Evolutionary conservation across 2,329 filamentous ascomycete genomes (phyloP).

Genomic region (Huntiella savannae): DNA sequence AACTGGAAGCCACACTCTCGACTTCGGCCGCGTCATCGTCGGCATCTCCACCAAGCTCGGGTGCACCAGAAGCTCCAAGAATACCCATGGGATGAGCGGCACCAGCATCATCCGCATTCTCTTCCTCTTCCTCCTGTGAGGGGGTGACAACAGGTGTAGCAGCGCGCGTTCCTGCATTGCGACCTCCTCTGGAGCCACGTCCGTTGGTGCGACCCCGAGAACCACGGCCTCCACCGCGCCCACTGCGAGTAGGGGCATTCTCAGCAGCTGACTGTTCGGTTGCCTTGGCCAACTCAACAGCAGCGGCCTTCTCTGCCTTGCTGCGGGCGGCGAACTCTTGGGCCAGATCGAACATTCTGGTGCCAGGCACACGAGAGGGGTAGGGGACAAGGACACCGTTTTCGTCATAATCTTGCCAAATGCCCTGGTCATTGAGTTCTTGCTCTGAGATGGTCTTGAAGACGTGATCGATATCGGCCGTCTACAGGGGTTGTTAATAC

Average conservation of each 20-base stretch:
- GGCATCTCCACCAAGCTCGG: slow-evolving; percentile 9
- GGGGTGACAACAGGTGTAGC: slow-evolving; percentile 10
- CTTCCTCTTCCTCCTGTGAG: slow-evolving; percentile 12
- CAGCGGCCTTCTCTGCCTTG: slow-evolving; percentile 20
- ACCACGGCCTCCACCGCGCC: slow-evolving; percentile 14
- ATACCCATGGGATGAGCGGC: slow-evolving; percentile 17
- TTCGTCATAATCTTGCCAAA: slow-evolving; percentile 22
- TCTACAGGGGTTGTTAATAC: slow-evolving; percentile 16
- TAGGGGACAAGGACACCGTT: slow-evolving; percentile 27
- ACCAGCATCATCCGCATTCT: slow-evolving; percentile 9
- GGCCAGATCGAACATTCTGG: slow-evolving; percentile 23
- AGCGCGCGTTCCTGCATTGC: slow-evolving; percentile 15
- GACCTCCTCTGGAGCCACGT: slow-evolving; percentile 15
- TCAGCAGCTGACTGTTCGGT: slow-evolving; percentile 7
- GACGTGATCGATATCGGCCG: slow-evolving; percentile 25
- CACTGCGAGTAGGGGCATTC: slow-evolving; percentile 9
- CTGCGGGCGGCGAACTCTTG: slow-evolving; percentile 16
- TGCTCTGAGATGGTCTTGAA: slow-evolving; percentile 27
- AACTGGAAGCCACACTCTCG: slow-evolving; percentile 12
- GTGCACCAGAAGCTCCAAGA: slow-evolving; percentile 14
- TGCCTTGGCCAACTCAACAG: slow-evolving; percentile 11
- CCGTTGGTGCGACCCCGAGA: slow-evolving; percentile 24
- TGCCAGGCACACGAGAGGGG: slow-evolving; percentile 24
- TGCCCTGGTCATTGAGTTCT: slow-evolving; percentile 25
- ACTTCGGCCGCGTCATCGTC: slow-evolving; percentile 10